A percentile compares a stretch with the other conserved stretches of the same genome.
phyloP scores from a whole-genome alignment of 345 rosid genomes.

The Eutrema heterophyllum region DNA sequence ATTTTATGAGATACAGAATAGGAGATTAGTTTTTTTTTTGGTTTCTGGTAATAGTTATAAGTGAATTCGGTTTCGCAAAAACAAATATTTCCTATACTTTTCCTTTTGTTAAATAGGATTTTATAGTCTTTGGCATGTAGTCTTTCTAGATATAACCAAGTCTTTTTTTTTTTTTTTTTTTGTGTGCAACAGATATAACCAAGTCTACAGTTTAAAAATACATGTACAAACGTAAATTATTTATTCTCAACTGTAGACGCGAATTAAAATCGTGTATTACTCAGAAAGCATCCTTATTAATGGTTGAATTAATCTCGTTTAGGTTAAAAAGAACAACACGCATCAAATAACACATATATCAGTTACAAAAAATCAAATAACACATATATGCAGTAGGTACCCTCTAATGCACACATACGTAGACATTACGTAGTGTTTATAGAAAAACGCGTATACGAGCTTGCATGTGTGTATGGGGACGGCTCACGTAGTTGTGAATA shows the following conservation, averaged over 20 bases:
- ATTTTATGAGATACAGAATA: neutral
- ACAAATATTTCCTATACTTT: too few species aligned
- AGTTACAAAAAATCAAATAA: too few species aligned
- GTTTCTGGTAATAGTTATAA: neutral
- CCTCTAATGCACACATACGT: neutral
- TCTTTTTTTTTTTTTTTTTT: too few species aligned
- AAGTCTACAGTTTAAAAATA: neutral
- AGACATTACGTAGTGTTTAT: neutral
- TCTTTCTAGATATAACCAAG: neutral
- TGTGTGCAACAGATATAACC: neutral
- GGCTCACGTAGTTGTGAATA: neutral
- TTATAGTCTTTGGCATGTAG: neutral
- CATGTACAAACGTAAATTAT: neutral
- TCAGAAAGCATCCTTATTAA: neutral
- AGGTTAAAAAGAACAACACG: neutral
- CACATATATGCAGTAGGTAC: neutral
- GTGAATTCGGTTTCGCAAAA: too few species aligned
- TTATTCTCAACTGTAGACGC: neutral
- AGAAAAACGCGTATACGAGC: neutral
- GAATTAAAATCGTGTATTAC: neutral
- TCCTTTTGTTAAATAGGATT: neutral
- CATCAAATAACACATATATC: neutral
- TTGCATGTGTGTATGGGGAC: conserved; percentile 9
- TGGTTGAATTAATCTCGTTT: neutral
- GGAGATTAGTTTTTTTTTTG: neutral